Conservation (phyloP, 257 asterid species). For the Solanum chiquidenum region DNA sequence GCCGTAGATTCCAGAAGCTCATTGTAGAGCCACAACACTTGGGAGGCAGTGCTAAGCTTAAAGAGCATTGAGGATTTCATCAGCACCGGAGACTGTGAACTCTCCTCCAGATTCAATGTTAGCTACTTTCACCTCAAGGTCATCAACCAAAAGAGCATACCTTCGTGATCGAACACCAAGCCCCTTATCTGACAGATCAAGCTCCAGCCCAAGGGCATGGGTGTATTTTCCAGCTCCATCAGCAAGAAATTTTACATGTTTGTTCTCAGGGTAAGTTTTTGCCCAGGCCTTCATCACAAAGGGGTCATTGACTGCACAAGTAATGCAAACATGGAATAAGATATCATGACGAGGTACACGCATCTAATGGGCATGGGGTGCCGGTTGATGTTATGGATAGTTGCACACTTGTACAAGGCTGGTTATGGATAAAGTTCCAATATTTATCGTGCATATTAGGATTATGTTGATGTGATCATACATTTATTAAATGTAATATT, state of each 20-base stretch:
- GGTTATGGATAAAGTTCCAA: background rate
- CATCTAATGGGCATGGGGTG: background rate
- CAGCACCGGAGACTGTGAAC: slow-evolving; percentile 82
- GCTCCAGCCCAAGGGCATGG: slow-evolving; percentile 70
- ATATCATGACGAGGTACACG: background rate
- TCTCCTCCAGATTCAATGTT: slow-evolving; percentile 86
- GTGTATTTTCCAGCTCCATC: slow-evolving; percentile 79
- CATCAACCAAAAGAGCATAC: slow-evolving; percentile 72
- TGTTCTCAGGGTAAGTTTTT: slow-evolving; percentile 69
- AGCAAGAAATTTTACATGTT: slow-evolving; percentile 77
- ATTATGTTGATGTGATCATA: background rate
- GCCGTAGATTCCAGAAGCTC: background rate
- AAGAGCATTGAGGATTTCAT: slow-evolving; percentile 79
- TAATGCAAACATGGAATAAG: background rate
- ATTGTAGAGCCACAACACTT: background rate
- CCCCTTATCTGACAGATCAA: slow-evolving; percentile 80
- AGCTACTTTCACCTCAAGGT: slow-evolving; percentile 69
- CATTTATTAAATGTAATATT: background rate
- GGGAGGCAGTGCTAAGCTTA: slow-evolving; percentile 5
- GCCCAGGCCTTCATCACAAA: slow-evolving; percentile 99
- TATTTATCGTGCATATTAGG: background rate
- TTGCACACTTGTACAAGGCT: background rate
- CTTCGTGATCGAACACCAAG: slow-evolving; percentile 72
- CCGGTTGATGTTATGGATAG: background rate
- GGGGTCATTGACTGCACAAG: slow-evolving; percentile 71